phyloP scores from a whole-genome alignment of 768 basidiomycete species.

The Leccinum variicolor region DNA sequence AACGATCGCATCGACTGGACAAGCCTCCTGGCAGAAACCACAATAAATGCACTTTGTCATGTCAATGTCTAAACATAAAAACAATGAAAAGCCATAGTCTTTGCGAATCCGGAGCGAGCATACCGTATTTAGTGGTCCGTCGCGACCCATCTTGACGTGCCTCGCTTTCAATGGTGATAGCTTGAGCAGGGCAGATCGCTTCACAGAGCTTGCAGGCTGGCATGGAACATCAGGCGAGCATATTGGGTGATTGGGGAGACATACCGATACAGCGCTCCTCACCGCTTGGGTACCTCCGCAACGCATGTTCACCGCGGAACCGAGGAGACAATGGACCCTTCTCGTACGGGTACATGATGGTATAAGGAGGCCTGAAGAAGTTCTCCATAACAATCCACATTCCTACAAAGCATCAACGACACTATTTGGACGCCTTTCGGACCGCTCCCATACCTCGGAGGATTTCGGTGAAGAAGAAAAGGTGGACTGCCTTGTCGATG shows the following conservation, averaged over 20 bases:
- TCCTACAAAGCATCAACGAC: slow-evolving; percentile 46
- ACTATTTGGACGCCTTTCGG: not conserved
- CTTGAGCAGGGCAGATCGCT: slow-evolving; percentile 98
- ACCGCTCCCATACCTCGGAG: slow-evolving; percentile 68
- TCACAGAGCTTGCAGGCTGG: slow-evolving; percentile 98
- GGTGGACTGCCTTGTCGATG: slow-evolving; percentile 90
- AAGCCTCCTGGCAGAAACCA: slow-evolving; percentile 99
- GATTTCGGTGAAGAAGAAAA: slow-evolving; percentile 99
- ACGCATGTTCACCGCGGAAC: slow-evolving; percentile 97
- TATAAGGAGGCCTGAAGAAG: slow-evolving; percentile 94
- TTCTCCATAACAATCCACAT: slow-evolving; percentile 97
- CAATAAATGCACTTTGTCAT: slow-evolving; percentile 99
- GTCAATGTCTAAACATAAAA: slow-evolving; percentile 72
- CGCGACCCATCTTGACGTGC: slow-evolving; percentile 92
- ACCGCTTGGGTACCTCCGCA: slow-evolving; percentile 94
- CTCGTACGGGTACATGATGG: slow-evolving; percentile 98
- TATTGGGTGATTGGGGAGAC: slow-evolving; percentile 26
- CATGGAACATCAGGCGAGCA: slow-evolving; percentile 4
- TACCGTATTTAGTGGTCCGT: slow-evolving; percentile 96
- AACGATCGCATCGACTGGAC: slow-evolving; percentile 98
- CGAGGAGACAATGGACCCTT: slow-evolving; percentile 97
- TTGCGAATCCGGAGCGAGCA: slow-evolving; percentile 15
- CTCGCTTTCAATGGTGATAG: slow-evolving; percentile 99
- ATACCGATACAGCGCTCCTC: slow-evolving; percentile 98
- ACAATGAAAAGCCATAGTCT: not conserved